These are phyloP conservation scores for Anthoceros angustus DNA, from an alignment of 225 moss, liverwort and hornwort species.

Conservation along the genomic window DNA sequence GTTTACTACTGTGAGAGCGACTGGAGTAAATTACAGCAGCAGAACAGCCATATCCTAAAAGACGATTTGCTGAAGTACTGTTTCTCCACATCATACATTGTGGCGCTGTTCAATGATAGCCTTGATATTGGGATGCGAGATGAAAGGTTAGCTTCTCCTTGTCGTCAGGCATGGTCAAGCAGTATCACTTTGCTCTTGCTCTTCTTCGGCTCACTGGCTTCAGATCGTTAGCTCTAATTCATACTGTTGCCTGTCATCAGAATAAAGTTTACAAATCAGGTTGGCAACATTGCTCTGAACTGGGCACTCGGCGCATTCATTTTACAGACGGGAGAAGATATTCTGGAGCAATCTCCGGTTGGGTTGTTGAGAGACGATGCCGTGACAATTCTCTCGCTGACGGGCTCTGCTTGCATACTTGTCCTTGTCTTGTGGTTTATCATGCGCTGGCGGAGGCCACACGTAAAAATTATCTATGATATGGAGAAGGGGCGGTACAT, in stretches of 20 bases:
- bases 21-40: slow-evolving; percentile 14
- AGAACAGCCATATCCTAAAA: slow-evolving; percentile 22
- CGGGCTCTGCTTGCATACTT: slow-evolving; percentile 31
- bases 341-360: slow-evolving; percentile 18
- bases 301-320: slow-evolving; percentile 57
- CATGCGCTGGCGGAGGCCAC: slow-evolving; percentile 47
- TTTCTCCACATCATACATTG: slow-evolving; percentile 63
- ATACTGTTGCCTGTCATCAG: slow-evolving; percentile 21
- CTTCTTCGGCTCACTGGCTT: neutral
- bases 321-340: slow-evolving; percentile 27
- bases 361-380: slow-evolving; percentile 28
- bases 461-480: slow-evolving; percentile 51
- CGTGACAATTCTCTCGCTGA: slow-evolving; percentile 29
- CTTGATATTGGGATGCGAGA: slow-evolving; percentile 46
- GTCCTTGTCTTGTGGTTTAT: slow-evolving; percentile 31
- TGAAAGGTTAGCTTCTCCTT: slow-evolving; percentile 24
- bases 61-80: slow-evolving; percentile 50
- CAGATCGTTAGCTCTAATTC: slow-evolving; percentile 4
- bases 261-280: slow-evolving; percentile 41
- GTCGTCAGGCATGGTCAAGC: neutral
- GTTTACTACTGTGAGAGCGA: slow-evolving; percentile 39
- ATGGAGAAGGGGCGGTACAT: slow-evolving; percentile 58
- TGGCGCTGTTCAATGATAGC: slow-evolving; percentile 70
- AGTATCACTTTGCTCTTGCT: neutral
- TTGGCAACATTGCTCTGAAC: slow-evolving; percentile 39